Evolutionary conservation across 331 rosid species (phyloP), one percentile per base, ranked within the genome.

Genomic region (Spiraea crenata): DNA sequence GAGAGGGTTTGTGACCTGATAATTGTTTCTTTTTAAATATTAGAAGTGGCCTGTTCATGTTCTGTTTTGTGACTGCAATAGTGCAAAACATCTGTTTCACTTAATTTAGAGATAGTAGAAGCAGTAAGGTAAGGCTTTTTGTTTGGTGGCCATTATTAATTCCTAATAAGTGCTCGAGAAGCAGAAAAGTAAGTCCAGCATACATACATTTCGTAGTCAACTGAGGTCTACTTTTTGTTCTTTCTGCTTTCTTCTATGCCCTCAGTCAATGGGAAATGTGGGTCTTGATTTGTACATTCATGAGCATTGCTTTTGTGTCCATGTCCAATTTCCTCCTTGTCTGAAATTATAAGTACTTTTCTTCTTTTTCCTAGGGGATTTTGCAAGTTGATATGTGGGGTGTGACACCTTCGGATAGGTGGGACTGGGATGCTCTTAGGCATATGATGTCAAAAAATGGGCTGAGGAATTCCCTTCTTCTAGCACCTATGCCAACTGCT

Each of bases 401-500:
- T 47, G 92, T 80, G 69, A 79, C 71, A 1, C 98, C 98, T 48
- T 87, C 96, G 4, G 68, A 60, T 77, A 79, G 73, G 10, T 92
- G 95, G 98, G 92, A 92, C 49, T 92, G 98, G 98, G 82, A 51
- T 76, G 79, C 62, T n/a, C 84, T 89, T 39, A 73, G 90, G 76
- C 84, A 71, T 46, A 82, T 76, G 82, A 84, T 89, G 54, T 67
- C 83, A 3, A 72, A 72, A 63, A 63, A 64, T 25, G 98, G 98
- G 59, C 82, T 87, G 65, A 84, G 98, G 34, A 89, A 92, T 79
- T 92, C 98, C 39, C 98, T 92, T 82, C 98, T 92, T 57, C 81
- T 89, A 15, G 87, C 98, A 35, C 98, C 98, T 17, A 92, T 92
- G 98, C 98, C 98, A 20, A 92, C 98, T 52, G 98, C 98, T 1